A percentile compares a stretch with the other conserved stretches of the same genome.
Conservation (phyloP, 192 early-diverging fungal species). For the Coemansia sp. region DNA sequence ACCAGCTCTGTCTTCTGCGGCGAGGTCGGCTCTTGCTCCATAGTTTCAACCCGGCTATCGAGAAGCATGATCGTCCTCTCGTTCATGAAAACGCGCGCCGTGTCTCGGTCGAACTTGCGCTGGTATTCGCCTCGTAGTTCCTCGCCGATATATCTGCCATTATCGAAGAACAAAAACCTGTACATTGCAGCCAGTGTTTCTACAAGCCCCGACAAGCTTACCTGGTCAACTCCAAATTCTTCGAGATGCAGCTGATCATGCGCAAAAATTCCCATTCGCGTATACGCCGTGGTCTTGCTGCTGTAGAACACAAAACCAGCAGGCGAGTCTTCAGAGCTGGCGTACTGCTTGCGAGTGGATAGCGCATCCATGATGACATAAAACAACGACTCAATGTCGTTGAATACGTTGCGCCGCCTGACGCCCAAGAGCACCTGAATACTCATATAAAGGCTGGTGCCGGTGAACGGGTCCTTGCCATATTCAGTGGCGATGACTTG, state of each 20-base stretch:
- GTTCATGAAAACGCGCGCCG: neutral
- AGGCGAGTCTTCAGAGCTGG: neutral
- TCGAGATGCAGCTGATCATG: neutral
- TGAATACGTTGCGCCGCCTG: neutral
- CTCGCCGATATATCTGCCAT: neutral
- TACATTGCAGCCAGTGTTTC: neutral
- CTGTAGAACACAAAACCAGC: neutral
- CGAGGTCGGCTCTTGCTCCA: no score
- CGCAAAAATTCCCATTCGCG: neutral
- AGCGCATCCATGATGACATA: neutral
- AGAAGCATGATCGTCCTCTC: no score
- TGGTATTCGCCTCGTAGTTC: neutral
- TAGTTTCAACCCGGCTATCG: no score
- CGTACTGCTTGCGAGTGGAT: neutral
- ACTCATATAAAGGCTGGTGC: slow-evolving; percentile 10
- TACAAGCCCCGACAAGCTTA: neutral
- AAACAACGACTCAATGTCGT: slow-evolving; percentile 10
- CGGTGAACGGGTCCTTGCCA: neutral
- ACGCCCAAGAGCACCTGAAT: neutral
- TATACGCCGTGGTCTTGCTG: neutral
- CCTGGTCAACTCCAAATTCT: neutral
- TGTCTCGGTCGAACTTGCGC: neutral
- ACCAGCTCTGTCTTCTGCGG: no score
- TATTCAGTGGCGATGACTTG: no score
- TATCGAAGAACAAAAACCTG: neutral